These are phyloP conservation scores for Pseudonectria foliicola DNA, from an alignment of 2,329 filamentous ascomycete genomes.

Conservation along the genomic window DNA sequence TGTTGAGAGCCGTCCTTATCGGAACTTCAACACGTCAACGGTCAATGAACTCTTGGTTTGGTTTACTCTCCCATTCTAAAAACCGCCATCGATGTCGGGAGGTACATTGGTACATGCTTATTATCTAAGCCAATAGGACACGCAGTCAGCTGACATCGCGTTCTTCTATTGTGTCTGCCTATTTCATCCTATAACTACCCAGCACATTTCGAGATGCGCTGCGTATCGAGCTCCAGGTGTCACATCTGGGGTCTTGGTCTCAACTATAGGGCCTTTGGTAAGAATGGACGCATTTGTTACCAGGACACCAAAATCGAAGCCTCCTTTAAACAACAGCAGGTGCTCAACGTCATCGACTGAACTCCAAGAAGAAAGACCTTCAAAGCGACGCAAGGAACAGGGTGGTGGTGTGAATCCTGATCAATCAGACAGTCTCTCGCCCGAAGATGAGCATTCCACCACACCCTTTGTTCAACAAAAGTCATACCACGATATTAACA, in stretches of 20 bases:
- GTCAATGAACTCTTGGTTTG: background rate
- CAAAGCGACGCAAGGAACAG: constrained; percentile 26
- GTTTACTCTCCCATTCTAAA: background rate
- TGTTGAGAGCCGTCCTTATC: no score
- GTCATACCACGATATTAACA: constrained; percentile 9
- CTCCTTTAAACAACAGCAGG: constrained; percentile 6
- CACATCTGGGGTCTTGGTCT: background rate
- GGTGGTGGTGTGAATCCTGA: constrained; percentile 15
- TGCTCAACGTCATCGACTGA: constrained; percentile 5
- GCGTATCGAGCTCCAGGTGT: background rate
- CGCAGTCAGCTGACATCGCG: constrained; percentile 35
- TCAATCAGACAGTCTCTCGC: constrained; percentile 13
- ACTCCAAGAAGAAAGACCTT: constrained; percentile 15
- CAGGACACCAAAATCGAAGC: constrained; percentile 18
- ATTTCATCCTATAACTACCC: constrained; percentile 6
- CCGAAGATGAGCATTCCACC: constrained; percentile 3
- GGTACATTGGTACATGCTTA: no score
- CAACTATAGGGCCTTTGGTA: constrained; percentile 6
- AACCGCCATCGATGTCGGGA: no score
- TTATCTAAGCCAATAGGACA: background rate
- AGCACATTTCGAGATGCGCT: no score
- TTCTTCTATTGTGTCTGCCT: constrained; percentile 14
- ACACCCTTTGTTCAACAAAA: constrained; percentile 7
- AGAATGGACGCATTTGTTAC: constrained; percentile 34
- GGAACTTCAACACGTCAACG: no score